Base-by-base conservation (phyloP, 257 asterid species). In the Petrea volubilis region DNA sequence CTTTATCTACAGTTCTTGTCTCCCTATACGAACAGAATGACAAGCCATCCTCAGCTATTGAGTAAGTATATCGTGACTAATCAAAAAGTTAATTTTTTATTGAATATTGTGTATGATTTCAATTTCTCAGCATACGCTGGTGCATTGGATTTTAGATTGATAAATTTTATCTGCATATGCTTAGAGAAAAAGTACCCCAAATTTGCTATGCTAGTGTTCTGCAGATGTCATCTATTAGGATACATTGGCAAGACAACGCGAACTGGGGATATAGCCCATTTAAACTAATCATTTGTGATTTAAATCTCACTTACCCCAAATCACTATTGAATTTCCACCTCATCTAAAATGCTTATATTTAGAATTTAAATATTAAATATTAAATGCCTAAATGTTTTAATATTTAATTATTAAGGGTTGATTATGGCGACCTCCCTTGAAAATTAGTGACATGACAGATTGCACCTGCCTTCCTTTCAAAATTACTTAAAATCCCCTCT, bases 21-120 rank as follows among this genome's bases (percentile, higher is more conserved):
- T 86, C 96, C 64, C 87, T 94, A 25, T 94, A 89, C 14, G 99
- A 94, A 83, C 97, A 94, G 87, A 79, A 87, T 29, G 99, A 89
- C 75, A 94, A 94, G 71, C 99, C 99, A 67, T 87, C 97, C 38
- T 85, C 95, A 41, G 98, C 97, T 23, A 60, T 88, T 24, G 98
- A 94, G 99, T 94, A 71, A 91, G 98, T 85, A 59, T 43, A 53
- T 47, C 57, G 20, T 18, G 46, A 66, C 29, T 57, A 51, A 49
- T 55, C 38, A 38, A 51, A 7, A 15, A n/a, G 15, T 60, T 41
- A 46, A n/a, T 61, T 52, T 5, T 75, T 25, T 29, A 33, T 14
- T 7, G n/a, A 40, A 23, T 46, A 50, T 18, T 21, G 70, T 64
- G 7, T 29, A n/a, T 34, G 25, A 12, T 34, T 58, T 10, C 10